Base-by-base conservation (phyloP, 1,139 yeast species). In the Suhomyces chickasaworum region DNA sequence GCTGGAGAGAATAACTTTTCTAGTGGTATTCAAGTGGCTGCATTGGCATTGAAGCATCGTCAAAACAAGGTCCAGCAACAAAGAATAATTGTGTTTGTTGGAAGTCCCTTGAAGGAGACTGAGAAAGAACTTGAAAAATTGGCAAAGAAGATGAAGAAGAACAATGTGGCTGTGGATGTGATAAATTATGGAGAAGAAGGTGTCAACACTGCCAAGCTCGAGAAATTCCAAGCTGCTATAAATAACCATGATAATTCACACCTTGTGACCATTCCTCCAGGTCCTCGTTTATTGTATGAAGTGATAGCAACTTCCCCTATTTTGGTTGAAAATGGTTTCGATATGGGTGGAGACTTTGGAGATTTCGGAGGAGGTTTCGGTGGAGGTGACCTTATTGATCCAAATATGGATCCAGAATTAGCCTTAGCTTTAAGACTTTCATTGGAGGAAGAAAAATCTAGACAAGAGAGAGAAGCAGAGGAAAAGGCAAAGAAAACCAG, bases 21-120 rank as follows among this genome's bases (percentile, higher is more conserved):
- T 30, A 86, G 91, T 41, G 96, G 96, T 13, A 83, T 93, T 56
- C 97, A 91, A 69, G 96, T 93, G 53, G 99, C 98, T n/a, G 95
- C 95, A 41, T 78, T 95, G 61, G 98, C 97, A 10, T 81, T 93
- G 61, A 93, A 90, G 64, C 98, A 93, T 69, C 89, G 99, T 63
- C 97, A 90, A 66, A 90, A 93, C 71, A 89, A 89, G 67, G 86
- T 86, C 8, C 98, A 91, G 64, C 87, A 83, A 55, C 98, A 91
- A 69, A 78, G 99, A 56, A 89, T 95, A 53, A 79, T 93, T 52
- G 89, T 83, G 39, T 93, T 95, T 69, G 91, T 90, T 35, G 97
- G 97, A 23, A 82, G 91, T 47, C 98, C 98, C 30, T 77, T 95
- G 42, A 62, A 62, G 21, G 96, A 88, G 51, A 74, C 79, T 17